A percentile compares a stretch with the other conserved stretches of the same genome.
These are phyloP conservation scores for Metarhizium rileyi DNA, from an alignment of 2,329 filamentous ascomycete genomes.

Conservation along the genomic window DNA sequence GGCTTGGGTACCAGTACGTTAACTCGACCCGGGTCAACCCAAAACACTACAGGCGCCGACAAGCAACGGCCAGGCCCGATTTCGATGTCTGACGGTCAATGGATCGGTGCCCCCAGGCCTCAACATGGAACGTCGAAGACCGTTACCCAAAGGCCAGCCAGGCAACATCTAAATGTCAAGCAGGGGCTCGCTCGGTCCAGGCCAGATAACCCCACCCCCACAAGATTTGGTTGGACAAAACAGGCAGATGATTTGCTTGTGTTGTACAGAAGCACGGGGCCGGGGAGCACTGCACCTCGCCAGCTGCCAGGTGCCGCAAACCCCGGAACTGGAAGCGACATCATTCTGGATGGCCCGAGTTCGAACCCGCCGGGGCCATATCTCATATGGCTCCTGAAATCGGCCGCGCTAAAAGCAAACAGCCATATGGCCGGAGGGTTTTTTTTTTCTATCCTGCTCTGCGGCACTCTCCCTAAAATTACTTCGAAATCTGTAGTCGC, in stretches of 20 bases:
- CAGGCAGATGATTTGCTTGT: slow-evolving; percentile 1
- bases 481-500: too few relatives aligned
- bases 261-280: not conserved
- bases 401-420: not conserved
- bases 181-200: not conserved
- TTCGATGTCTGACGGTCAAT: too few relatives aligned
- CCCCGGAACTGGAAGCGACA: not conserved
- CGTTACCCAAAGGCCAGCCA: too few relatives aligned
- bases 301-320: slow-evolving; percentile 1
- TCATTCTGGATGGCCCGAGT: not conserved
- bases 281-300: not conserved
- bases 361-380: too few relatives aligned
- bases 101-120: too few relatives aligned
- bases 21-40: not conserved
- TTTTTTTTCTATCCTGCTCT: not conserved
- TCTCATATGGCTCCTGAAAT: not conserved
- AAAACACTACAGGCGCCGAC: too few relatives aligned
- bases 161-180: too few relatives aligned
- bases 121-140: too few relatives aligned
- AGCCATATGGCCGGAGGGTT: too few relatives aligned
- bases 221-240: not conserved
- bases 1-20: not conserved
- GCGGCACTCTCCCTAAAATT: too few relatives aligned
- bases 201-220: slow-evolving; percentile 2
- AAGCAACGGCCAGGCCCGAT: too few relatives aligned